phyloP scores from a whole-genome alignment of 495 filamentous ascomycete genomes.

The Staphylotrichum tortipilum region DNA sequence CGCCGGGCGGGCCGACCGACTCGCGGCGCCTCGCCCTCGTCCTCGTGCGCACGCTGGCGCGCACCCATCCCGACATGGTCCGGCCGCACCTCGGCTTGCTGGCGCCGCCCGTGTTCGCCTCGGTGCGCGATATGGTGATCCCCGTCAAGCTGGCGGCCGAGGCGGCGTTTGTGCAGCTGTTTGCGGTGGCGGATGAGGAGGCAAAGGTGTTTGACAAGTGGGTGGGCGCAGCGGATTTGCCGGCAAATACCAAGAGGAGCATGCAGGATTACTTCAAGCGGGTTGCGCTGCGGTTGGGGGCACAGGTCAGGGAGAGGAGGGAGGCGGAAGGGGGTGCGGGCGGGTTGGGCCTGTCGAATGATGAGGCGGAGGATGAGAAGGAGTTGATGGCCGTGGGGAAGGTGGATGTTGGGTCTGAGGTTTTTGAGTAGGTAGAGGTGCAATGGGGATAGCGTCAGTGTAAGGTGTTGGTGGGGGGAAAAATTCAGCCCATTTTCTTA shows the following conservation, averaged over 20 bases:
- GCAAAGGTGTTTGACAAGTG: conserved; percentile 86
- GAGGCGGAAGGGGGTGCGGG: conserved; percentile 86
- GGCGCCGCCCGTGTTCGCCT: conserved; percentile 76
- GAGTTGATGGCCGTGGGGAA: conserved; percentile 94
- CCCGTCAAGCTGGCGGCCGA: conserved; percentile 93
- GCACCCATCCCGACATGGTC: conserved; percentile 64
- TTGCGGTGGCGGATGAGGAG: conserved; percentile 81
- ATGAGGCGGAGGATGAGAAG: conserved; percentile 87
- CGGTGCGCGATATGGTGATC: conserved; percentile 87
- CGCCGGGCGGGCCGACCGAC: conserved; percentile 67
- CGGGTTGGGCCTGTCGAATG: conserved; percentile 72
- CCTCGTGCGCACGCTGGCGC: conserved; percentile 73
- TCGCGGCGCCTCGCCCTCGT: conserved; percentile 85
- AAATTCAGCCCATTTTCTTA: no score
- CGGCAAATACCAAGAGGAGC: conserved; percentile 66
- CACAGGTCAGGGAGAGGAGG: conserved; percentile 74
- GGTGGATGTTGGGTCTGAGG: conserved; percentile 67
- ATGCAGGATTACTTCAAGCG: conserved; percentile 98
- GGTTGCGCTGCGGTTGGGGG: conserved; percentile 70
- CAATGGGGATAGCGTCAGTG: neutral
- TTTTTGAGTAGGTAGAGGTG: conserved; percentile 36
- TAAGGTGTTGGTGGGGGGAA: neutral
- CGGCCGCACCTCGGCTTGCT: conserved; percentile 70
- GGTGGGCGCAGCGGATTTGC: conserved; percentile 49
- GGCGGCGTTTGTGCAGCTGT: conserved; percentile 90